Evolutionary conservation across 208 protist genomes (phyloP), one percentile per base, ranked within the genome.

Genomic region (Leptomonas pyrrhocoris): DNA sequence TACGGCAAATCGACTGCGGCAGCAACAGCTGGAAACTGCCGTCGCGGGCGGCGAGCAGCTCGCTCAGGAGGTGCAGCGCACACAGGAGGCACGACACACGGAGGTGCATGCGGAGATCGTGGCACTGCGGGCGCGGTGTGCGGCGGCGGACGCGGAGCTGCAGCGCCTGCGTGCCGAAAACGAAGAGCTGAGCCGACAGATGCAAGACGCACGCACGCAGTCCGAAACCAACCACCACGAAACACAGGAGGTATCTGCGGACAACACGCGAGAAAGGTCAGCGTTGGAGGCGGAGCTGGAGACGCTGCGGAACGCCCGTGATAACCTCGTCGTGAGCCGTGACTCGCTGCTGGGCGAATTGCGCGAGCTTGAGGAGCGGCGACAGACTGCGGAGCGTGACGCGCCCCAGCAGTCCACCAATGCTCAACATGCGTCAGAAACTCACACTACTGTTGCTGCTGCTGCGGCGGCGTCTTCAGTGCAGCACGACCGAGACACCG

Each of bases 21-120:
- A 79, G 49, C 34, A 73, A 19, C 72, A 83, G 63, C 57, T 83
- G 2, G 68, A 73, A n/a, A 28, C 38, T 16, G 50, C 43, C 12
- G 2, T 67, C 27, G 59, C 9, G 2, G 34, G 45, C 0, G 62
- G 62, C 36, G 42, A 70, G 34, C 45, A 58, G 30, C 42, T 70
- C 4, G 61, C 55, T 2, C 34, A 54, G 45, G 27, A 65, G 45
- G 40, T 62, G 45, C 50, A 75, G 34, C 38, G 23, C 43, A 13
- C 58, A n/a, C 42, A 60, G 12, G 19, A 11, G 42, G 31, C 31
- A 6, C 53, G 68, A 23, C 16, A 42, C 1, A 34, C 16, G 40
- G 18, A 46, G 11, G 21, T n/a, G 15, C 7, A 13, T 27, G 46
- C 49, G 58, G 36, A 58, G 63, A 30, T 76, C 18, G 25, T 27